Evolutionary conservation across 352 stramenopile species (phyloP), one percentile per base, ranked within the genome.

Genomic region (Globisporangium nunn): DNA sequence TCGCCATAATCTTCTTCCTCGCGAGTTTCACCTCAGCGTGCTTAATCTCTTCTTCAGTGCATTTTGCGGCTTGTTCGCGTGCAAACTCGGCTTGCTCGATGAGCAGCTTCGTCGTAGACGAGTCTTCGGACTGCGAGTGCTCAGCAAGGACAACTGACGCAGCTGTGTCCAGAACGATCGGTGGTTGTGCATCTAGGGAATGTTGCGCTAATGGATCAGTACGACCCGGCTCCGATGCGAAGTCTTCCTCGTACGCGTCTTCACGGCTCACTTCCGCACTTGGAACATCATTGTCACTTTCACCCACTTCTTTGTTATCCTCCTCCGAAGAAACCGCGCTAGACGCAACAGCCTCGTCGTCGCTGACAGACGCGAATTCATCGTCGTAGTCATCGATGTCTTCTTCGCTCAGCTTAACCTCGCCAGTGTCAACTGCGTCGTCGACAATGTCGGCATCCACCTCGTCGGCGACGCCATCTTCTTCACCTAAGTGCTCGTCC

Each of bases 21-120:
- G 54, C 58, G 1, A 83, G 12, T 53, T 83, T 81, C 6, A 29
- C 47, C 15, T 62, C 29, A 0, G 23, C 4, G 33, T 48, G 51
- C 6, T 52, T 39, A 10, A 52, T 48, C 11, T 66, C 48, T 10
- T 10, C 35, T 23, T 65, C 54, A 4, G 23, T 41, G 28, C 35
- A 33, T 0, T 50, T 52, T 17, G 48, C 47, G 8, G 44, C 28
- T n/a, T 57, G 48, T 14, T 50, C 46, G 49, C 70, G 56, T 2
- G 77, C 30, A 0, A 52, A 44, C 33, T 41, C 40, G 7, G 71
- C 58, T 53, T 85, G 64, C 8, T 58, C 60, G 8, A 76, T 40
- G n/a, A 86, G 57, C 45, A 82, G 50, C 35, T 71, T 78, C 15
- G 73, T 86, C 10, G 63, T 80, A 5, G 75, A 81, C 11, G 75